Evolutionary conservation across 805 yeast genomes (phyloP), one percentile per base, ranked within the genome.

Genomic region (Candida vartiovaarae): DNA sequence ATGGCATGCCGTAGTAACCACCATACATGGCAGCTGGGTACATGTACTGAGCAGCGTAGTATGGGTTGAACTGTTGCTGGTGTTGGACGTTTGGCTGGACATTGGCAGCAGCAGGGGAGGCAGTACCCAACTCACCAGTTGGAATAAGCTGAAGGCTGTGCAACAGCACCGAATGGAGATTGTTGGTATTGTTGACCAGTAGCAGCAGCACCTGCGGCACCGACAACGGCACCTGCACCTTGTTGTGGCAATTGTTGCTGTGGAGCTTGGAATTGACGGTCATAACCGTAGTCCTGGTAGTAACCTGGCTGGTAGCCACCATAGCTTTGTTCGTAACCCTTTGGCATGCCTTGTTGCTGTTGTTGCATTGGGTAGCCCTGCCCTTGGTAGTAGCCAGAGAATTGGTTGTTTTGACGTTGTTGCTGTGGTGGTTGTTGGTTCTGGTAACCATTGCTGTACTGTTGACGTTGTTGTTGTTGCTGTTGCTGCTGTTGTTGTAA

Each of bases 311-410:
- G 55, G 49, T 30, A 52, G 31, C 50, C 55, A 41, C 50, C 55
- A 42, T 48, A 54, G 44, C 39, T 52, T 46, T 61, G 61, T 37
- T 67, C 70, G 39, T 63, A 61, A 41, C 66, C 70, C 45, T 61
- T 55, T 42, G 62, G 58, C 42, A 58, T 55, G 34, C 56, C 59
- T 39, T 46, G 53, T 38, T 39, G 50, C 44, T 45, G 53, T 35
- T 41, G 51, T 45, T 49, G 59, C 20, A 35, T 41, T 42, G 46
- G 48, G 37, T 41, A 45, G 28, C 45, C 46, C 38, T 48, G 52
- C 23, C 34, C 35, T 23, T 29, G 34, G 23, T 40, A 27, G 33
- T 39, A 40, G 27, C 40, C 44, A 34, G 29, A 32, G 36, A 40
- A 46, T 34, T 37, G 40, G 39, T 40, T 40, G 39, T 33, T 35